phyloP scores from a whole-genome alignment of 805 yeast genomes.

The Lachancea kluyveri region DNA sequence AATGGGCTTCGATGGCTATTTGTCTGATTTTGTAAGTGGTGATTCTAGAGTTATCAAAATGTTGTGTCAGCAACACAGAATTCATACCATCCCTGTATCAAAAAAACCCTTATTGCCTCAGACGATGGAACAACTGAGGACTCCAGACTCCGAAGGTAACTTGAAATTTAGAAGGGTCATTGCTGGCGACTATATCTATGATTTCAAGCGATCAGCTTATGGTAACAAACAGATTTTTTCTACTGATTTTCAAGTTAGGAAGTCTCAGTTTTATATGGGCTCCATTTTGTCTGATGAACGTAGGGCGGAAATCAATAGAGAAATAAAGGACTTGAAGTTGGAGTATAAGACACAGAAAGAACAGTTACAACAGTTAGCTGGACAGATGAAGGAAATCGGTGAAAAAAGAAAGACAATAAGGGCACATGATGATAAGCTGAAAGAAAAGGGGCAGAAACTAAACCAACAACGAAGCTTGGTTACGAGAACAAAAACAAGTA shows the following conservation, averaged over 20 bases:
- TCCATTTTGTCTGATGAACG: constrained; percentile 23
- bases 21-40: constrained; percentile 66
- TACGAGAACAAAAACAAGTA: constrained; percentile 23
- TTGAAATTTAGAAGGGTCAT: constrained; percentile 51
- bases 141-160: constrained; percentile 35
- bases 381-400: constrained; percentile 18
- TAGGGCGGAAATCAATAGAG: constrained; percentile 13
- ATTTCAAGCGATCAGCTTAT: constrained; percentile 52
- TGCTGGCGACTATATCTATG: constrained; percentile 49
- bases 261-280: constrained; percentile 20
- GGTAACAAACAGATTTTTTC: constrained; percentile 52
- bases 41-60: constrained; percentile 65
- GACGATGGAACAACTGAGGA: constrained; percentile 34
- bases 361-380: constrained; percentile 5
- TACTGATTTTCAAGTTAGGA: constrained; percentile 11
- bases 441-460: constrained; percentile 8
- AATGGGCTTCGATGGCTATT: constrained; percentile 75
- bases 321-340: constrained; percentile 10
- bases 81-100: constrained; percentile 60
- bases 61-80: constrained; percentile 51
- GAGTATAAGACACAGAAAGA: constrained; percentile 9
- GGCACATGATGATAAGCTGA: constrained; percentile 1
- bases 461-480: constrained; percentile 18
- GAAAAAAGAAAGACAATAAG: constrained; percentile 15
- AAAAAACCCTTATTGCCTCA: constrained; percentile 36